These are phyloP conservation scores for Melampsora americana DNA, from an alignment of 1,284 basidiomycete genomes.

Conservation along the genomic window DNA sequence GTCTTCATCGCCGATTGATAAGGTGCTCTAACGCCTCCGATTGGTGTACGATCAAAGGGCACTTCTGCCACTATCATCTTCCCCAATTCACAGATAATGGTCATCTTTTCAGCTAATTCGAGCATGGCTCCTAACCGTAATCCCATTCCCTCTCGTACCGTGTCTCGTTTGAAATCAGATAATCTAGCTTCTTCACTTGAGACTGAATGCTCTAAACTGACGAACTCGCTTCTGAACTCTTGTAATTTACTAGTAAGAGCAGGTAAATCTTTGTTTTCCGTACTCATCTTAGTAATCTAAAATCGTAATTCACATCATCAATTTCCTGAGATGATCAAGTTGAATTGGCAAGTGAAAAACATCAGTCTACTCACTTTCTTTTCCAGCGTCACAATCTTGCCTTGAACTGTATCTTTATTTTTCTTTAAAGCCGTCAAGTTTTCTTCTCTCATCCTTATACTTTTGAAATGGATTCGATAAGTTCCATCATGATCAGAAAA, in stretches of 20 bases:
- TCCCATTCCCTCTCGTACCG: constrained; percentile 45
- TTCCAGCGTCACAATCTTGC: constrained; percentile 50
- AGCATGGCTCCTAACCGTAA: constrained; percentile 50
- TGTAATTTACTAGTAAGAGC: constrained; percentile 46
- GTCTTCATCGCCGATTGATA: constrained; percentile 46
- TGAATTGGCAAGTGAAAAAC: no score
- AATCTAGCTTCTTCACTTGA: constrained; percentile 50
- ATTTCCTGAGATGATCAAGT: background rate
- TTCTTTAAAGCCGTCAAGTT: constrained; percentile 48
- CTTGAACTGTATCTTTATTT: constrained; percentile 48
- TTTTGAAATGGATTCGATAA: constrained; percentile 51
- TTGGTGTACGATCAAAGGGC: constrained; percentile 48
- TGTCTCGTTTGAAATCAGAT: constrained; percentile 47
- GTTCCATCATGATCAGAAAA: constrained; percentile 50
- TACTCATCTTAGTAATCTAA: constrained; percentile 51
- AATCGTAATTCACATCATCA: background rate
- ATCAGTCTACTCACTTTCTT: constrained; percentile 46
- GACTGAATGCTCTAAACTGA: constrained; percentile 50
- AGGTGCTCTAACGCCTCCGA: constrained; percentile 46
- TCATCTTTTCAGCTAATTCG: constrained; percentile 51
- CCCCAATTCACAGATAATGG: constrained; percentile 51
- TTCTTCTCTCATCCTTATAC: constrained; percentile 51
- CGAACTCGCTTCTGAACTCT: constrained; percentile 51
- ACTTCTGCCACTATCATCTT: constrained; percentile 52
- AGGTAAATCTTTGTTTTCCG: constrained; percentile 52